Percentiles rank a stretch among this genome's conserved stretches.
Evolutionary conservation across 2,329 filamentous ascomycete species (phyloP).

Genomic region (Thielaviopsis punctulata): DNA sequence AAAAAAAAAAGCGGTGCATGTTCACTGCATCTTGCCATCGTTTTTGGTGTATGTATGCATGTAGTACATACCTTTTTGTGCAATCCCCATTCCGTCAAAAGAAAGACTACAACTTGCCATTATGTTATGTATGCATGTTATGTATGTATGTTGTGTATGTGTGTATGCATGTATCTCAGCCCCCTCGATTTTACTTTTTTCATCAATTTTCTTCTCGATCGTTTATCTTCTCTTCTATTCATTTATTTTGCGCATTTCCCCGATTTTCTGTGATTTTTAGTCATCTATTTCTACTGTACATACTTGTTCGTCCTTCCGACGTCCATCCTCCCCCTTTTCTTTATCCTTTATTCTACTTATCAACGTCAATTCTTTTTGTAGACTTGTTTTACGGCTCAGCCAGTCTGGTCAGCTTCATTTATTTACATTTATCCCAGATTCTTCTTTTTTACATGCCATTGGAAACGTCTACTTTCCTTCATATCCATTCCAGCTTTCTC

Average conservation of each 20-base stretch:
- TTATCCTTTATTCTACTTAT: background rate
- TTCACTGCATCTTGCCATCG: background rate
- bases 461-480: too few relatives aligned
- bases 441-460: too few relatives aligned
- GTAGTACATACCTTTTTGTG: too few relatives aligned
- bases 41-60: background rate
- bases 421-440: background rate
- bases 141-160: background rate
- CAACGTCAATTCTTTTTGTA: too few relatives aligned
- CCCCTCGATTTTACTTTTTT: background rate
- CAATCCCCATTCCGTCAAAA: too few relatives aligned
- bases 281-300: too few relatives aligned
- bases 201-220: background rate
- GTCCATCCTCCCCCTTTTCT: background rate
- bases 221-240: background rate
- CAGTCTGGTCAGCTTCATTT: background rate
- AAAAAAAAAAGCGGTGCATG: too few relatives aligned
- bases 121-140: too few relatives aligned
- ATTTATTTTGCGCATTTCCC: background rate
- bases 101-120: too few relatives aligned
- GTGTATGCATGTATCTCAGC: background rate
- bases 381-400: background rate
- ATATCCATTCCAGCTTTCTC: background rate
- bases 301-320: background rate
- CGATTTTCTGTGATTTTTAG: background rate